A percentile compares a stretch with the other conserved stretches of the same genome.
Conservation (phyloP, 2,329 filamentous ascomycete species). For the Monascus ruber region DNA sequence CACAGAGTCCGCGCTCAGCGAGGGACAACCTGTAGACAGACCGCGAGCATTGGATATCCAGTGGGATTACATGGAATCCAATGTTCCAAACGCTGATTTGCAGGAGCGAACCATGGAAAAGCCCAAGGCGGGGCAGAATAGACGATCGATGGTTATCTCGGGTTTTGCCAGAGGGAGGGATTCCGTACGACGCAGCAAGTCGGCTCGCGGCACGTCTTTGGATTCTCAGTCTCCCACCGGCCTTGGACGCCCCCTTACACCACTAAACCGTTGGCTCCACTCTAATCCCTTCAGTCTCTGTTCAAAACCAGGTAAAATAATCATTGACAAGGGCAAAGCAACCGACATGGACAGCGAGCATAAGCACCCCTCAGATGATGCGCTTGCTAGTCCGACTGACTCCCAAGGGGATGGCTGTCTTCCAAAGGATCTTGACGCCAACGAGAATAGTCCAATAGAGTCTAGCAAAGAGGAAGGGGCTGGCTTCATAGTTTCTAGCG, state of each 20-base stretch:
- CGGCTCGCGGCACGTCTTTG: constrained; percentile 26
- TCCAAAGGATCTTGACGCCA: constrained; percentile 59
- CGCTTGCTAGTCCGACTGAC: constrained; percentile 43
- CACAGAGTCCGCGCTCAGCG: constrained; percentile 11
- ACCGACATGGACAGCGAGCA: constrained; percentile 62
- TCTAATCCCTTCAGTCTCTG: constrained; percentile 32
- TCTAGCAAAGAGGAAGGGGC: constrained; percentile 52
- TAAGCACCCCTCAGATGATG: constrained; percentile 59
- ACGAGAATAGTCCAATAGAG: constrained; percentile 51
- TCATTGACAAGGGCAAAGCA: constrained; percentile 49
- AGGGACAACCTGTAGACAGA: constrained; percentile 7
- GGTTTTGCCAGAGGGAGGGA: constrained; percentile 25
- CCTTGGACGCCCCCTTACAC: constrained; percentile 22
- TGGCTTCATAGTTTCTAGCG: constrained; percentile 45
- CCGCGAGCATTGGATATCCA: constrained; percentile 7
- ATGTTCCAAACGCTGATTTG: constrained; percentile 9
- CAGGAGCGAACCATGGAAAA: constrained; percentile 36
- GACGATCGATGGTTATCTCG: constrained; percentile 16
- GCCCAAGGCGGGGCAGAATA: constrained; percentile 31
- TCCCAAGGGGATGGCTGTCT: constrained; percentile 46
- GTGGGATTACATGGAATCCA: background rate
- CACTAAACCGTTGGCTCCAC: constrained; percentile 36
- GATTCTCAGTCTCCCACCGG: constrained; percentile 24
- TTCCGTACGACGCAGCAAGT: constrained; percentile 25
- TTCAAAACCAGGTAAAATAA: constrained; percentile 30